Evolutionary conservation across 768 basidiomycete species (phyloP).

Genomic region (Lyophyllum decastes): DNA sequence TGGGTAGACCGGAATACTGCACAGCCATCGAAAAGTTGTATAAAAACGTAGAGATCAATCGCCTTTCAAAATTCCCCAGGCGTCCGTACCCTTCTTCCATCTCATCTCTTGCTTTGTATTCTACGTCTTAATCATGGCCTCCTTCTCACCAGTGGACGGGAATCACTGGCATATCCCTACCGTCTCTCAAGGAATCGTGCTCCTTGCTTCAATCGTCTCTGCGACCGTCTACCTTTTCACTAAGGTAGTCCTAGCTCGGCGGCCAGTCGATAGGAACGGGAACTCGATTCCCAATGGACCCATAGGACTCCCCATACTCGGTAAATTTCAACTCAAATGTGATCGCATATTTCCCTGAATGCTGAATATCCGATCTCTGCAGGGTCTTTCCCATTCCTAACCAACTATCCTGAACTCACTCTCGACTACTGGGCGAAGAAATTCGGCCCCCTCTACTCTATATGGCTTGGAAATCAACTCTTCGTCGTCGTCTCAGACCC

Average conservation of each 20-base stretch:
- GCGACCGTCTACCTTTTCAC: slow-evolving; percentile 22
- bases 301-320: slow-evolving; percentile 22
- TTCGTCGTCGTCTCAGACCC: slow-evolving; percentile 48
- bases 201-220: slow-evolving; percentile 25
- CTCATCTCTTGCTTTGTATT: slow-evolving; percentile 1
- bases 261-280: slow-evolving; percentile 16
- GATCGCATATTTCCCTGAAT: not conserved
- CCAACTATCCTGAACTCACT: slow-evolving; percentile 41
- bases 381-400: slow-evolving; percentile 41
- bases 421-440: slow-evolving; percentile 43
- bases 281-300: slow-evolving; percentile 23
- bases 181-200: slow-evolving; percentile 18
- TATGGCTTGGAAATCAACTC: slow-evolving; percentile 49
- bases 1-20: slow-evolving; percentile 1
- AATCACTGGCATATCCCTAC: slow-evolving; percentile 14
- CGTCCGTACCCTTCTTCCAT: not conserved
- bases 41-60: slow-evolving; percentile 7
- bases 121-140: slow-evolving; percentile 11
- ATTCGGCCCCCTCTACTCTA: slow-evolving; percentile 44
- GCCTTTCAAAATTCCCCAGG: not conserved
- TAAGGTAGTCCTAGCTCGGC: slow-evolving; percentile 7
- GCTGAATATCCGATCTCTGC: not conserved
- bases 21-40: slow-evolving; percentile 3
- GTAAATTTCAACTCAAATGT: slow-evolving; percentile 4
- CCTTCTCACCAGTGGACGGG: slow-evolving; percentile 4